Percentiles rank a stretch among this genome's conserved stretches.
Evolutionary conservation across 768 basidiomycete genomes (phyloP).

Genomic region (Mycena epipterygia): DNA sequence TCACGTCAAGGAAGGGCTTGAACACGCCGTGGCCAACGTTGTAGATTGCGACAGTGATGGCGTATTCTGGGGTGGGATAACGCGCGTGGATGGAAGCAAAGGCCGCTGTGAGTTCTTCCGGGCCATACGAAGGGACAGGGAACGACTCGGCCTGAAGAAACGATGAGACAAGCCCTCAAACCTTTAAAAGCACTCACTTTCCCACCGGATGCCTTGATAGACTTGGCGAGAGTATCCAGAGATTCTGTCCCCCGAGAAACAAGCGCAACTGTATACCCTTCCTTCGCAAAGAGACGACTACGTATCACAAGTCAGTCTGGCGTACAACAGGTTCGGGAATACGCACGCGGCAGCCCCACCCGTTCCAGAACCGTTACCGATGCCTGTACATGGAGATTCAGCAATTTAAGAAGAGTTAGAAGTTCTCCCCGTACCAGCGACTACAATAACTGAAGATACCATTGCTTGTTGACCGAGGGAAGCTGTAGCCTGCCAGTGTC

Average conservation of each 20-base stretch:
- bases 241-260: slow-evolving; percentile 69
- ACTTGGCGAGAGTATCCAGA: slow-evolving; percentile 65
- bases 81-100: slow-evolving; percentile 52
- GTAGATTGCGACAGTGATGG: slow-evolving; percentile 73
- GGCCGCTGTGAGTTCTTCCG: slow-evolving; percentile 55
- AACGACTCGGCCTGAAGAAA: slow-evolving; percentile 67
- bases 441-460: slow-evolving; percentile 23
- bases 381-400: slow-evolving; percentile 46
- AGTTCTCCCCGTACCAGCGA: slow-evolving; percentile 11
- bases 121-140: slow-evolving; percentile 64
- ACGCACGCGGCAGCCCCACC: slow-evolving; percentile 72
- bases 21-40: slow-evolving; percentile 71
- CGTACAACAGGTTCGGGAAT: slow-evolving; percentile 2
- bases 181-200: slow-evolving; percentile 53
- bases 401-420: neutral
- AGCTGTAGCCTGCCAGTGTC: neutral
- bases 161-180: neutral
- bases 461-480: neutral
- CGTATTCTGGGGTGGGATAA: slow-evolving; percentile 63
- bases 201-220: slow-evolving; percentile 67
- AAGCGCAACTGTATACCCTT: slow-evolving; percentile 77
- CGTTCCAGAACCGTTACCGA: slow-evolving; percentile 65
- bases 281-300: slow-evolving; percentile 71
- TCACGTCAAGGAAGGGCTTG: slow-evolving; percentile 78
- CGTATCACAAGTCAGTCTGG: neutral